Evolutionary conservation across 169 alveolate genomes (phyloP).

Genomic region (Theileria annulata): DNA sequence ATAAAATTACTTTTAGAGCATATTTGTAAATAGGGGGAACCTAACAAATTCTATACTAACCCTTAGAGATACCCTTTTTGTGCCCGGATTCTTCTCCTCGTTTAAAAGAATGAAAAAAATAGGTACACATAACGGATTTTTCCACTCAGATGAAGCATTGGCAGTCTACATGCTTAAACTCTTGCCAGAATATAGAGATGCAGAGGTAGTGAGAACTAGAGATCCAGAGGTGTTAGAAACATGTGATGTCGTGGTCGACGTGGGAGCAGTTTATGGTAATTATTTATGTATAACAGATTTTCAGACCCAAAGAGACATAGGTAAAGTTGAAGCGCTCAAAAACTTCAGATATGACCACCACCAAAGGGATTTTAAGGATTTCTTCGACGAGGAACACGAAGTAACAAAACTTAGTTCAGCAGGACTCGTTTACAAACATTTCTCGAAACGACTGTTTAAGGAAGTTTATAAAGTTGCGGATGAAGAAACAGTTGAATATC

Average conservation of each 20-base stretch:
- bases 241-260: slow-evolving; percentile 89
- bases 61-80: not conserved
- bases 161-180: slow-evolving; percentile 76
- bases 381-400: slow-evolving; percentile 63
- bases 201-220: slow-evolving; percentile 84
- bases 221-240: slow-evolving; percentile 78
- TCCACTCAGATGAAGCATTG: slow-evolving; percentile 78
- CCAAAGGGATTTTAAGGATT: slow-evolving; percentile 82
- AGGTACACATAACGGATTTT: slow-evolving; percentile 77
- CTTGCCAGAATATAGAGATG: slow-evolving; percentile 77
- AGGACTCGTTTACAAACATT: slow-evolving; percentile 88
- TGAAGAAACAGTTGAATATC: slow-evolving; percentile 67
- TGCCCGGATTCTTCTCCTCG: not conserved
- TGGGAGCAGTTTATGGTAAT: slow-evolving; percentile 84
- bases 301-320: slow-evolving; percentile 44
- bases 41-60: not conserved
- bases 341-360: slow-evolving; percentile 89
- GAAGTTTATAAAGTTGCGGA: slow-evolving; percentile 71
- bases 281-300: not conserved
- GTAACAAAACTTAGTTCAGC: slow-evolving; percentile 87
- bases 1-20: not conserved
- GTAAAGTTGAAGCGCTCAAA: slow-evolving; percentile 48
- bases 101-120: slow-evolving; percentile 32
- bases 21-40: not conserved
- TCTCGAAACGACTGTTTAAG: slow-evolving; percentile 75